Evolutionary conservation across 208 protist genomes (phyloP).

Genomic region (Naegleria lovaniensis): DNA sequence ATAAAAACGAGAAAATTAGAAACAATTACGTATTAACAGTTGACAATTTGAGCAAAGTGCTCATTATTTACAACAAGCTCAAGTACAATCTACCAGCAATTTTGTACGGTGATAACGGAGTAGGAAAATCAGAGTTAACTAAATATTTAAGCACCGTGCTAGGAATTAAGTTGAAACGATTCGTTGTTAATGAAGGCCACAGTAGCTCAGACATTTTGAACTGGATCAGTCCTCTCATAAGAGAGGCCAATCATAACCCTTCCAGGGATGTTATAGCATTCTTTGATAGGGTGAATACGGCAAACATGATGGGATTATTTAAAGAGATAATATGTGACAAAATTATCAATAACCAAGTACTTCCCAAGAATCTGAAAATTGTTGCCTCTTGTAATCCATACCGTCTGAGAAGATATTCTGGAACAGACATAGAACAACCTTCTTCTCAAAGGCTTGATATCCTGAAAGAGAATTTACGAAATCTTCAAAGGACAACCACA

Average conservation of each 20-base stretch:
- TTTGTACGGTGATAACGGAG: constrained; percentile 57
- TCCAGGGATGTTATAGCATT: constrained; percentile 41
- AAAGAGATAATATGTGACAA: constrained; percentile 48
- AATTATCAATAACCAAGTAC: neutral
- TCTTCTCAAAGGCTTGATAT: neutral
- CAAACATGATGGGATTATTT: constrained; percentile 45
- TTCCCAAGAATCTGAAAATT: constrained; percentile 32
- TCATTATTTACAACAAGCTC: constrained; percentile 43
- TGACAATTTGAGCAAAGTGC: constrained; percentile 64
- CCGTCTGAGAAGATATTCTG: constrained; percentile 25
- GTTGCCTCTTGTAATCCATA: constrained; percentile 66
- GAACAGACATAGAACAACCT: neutral
- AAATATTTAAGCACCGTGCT: constrained; percentile 31
- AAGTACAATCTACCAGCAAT: constrained; percentile 47
- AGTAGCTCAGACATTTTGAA: constrained; percentile 30
- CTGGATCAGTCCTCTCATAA: neutral
- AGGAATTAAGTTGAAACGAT: constrained; percentile 23
- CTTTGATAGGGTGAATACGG: constrained; percentile 63
- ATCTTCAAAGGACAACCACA: neutral
- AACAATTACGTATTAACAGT: constrained; percentile 50
- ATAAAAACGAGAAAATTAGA: neutral
- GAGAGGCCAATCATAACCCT: neutral
- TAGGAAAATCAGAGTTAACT: constrained; percentile 58
- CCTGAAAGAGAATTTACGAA: neutral
- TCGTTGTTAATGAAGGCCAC: constrained; percentile 47